Conservation (phyloP, 2,329 filamentous ascomycete genomes). For the Fusarium sp. region DNA sequence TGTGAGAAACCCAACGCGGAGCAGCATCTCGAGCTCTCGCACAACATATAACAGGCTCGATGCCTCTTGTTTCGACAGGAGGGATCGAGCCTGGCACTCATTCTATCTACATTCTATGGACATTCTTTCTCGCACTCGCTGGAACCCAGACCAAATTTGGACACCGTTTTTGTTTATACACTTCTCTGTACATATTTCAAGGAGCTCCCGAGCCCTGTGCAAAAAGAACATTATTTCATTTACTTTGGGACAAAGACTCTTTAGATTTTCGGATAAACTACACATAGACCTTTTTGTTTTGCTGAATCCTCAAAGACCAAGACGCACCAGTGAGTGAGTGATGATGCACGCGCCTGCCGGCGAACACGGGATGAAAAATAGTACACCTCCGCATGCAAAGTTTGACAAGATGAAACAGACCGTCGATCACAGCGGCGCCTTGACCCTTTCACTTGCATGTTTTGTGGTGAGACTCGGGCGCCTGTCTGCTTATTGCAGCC, state of each 20-base stretch:
- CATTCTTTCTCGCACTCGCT: slow-evolving; percentile 48
- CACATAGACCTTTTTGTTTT: slow-evolving; percentile 26
- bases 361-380: neutral
- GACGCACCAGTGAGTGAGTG: too few relatives aligned
- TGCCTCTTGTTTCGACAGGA: slow-evolving; percentile 44
- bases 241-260: slow-evolving; percentile 19
- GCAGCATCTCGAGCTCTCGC: slow-evolving; percentile 29
- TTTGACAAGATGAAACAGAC: slow-evolving; percentile 24
- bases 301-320: neutral
- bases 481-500: neutral
- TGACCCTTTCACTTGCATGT: neutral
- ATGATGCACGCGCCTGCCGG: too few relatives aligned
- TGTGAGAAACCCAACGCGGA: slow-evolving; percentile 15
- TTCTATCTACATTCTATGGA: slow-evolving; percentile 46
- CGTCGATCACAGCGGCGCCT: neutral
- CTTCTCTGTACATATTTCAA: slow-evolving; percentile 50
- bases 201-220: slow-evolving; percentile 19
- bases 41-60: slow-evolving; percentile 47
- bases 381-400: slow-evolving; percentile 19
- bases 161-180: slow-evolving; percentile 21
- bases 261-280: slow-evolving; percentile 30
- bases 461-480: slow-evolving; percentile 1
- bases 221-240: slow-evolving; percentile 26
- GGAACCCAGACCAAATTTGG: slow-evolving; percentile 35
- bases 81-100: slow-evolving; percentile 51